A percentile compares a stretch with the other conserved stretches of the same genome.
phyloP scores from a whole-genome alignment of 169 alveolate species.

The Fabrea salina region DNA sequence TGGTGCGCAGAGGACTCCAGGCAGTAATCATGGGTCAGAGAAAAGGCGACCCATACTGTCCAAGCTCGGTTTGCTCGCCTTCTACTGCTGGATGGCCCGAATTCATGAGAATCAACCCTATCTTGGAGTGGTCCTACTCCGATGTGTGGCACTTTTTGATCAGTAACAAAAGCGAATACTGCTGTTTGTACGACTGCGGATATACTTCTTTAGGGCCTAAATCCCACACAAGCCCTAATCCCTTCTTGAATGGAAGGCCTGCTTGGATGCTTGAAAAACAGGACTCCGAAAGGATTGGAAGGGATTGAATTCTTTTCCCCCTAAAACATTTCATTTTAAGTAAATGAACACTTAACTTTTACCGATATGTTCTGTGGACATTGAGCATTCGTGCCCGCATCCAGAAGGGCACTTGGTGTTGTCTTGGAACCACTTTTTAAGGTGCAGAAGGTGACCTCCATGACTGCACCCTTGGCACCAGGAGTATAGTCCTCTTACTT shows the following conservation, averaged over 20 bases:
- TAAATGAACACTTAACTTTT: too few species aligned
- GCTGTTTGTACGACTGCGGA: slow-evolving; percentile 43
- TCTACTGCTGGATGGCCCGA: slow-evolving; percentile 58
- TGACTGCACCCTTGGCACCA: slow-evolving; percentile 33
- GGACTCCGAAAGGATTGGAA: not conserved
- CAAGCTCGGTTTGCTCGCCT: slow-evolving; percentile 2
- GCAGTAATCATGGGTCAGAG: slow-evolving; percentile 49
- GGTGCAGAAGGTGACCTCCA: slow-evolving; percentile 32
- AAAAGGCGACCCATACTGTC: slow-evolving; percentile 41
- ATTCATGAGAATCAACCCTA: slow-evolving; percentile 48
- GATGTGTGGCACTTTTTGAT: slow-evolving; percentile 49
- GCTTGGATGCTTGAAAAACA: slow-evolving; percentile 20
- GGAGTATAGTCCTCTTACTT: slow-evolving; percentile 22
- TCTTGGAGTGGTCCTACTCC: slow-evolving; percentile 47
- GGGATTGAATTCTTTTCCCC: too few species aligned
- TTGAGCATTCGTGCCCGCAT: slow-evolving; percentile 32
- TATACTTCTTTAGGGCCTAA: slow-evolving; percentile 49
- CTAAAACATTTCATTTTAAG: too few species aligned
- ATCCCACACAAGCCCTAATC: slow-evolving; percentile 46
- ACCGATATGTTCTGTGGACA: too few species aligned
- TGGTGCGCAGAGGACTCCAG: slow-evolving; percentile 23
- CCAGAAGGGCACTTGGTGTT: slow-evolving; percentile 26
- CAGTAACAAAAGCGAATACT: slow-evolving; percentile 25
- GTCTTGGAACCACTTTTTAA: slow-evolving; percentile 4
- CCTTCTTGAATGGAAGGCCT: slow-evolving; percentile 26